Evolutionary conservation across 768 basidiomycete species (phyloP).

Genomic region (Kwoniella europaea): DNA sequence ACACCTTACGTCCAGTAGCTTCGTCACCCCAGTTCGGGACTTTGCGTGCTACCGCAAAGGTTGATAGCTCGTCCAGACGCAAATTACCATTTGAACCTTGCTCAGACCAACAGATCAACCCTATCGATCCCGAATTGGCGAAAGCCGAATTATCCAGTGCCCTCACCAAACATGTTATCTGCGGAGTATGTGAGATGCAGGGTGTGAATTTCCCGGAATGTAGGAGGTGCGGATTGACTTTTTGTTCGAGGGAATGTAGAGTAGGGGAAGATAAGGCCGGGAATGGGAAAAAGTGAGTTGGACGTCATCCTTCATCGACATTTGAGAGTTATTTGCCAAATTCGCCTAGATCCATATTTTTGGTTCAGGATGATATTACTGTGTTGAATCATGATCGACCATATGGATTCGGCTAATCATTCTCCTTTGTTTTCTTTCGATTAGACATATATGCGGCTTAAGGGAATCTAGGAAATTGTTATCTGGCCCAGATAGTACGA

Average conservation of each 20-base stretch:
- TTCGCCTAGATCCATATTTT: not conserved
- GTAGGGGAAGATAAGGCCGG: slow-evolving; percentile 43
- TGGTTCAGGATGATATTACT: too few species aligned
- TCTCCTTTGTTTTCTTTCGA: not conserved
- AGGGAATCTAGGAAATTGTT: slow-evolving; percentile 39
- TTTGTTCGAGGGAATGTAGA: slow-evolving; percentile 50
- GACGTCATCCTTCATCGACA: not conserved
- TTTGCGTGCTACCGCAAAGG: not conserved
- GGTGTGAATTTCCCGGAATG: slow-evolving; percentile 54
- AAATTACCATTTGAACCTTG: slow-evolving; percentile 24
- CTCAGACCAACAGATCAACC: slow-evolving; percentile 19
- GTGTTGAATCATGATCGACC: too few species aligned
- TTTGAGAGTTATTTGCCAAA: not conserved
- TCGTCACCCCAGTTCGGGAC: slow-evolving; percentile 26
- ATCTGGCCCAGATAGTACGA: slow-evolving; percentile 2
- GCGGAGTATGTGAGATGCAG: slow-evolving; percentile 41
- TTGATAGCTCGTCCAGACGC: slow-evolving; percentile 9
- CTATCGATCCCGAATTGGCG: slow-evolving; percentile 44
- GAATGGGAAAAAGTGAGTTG: slow-evolving; percentile 48
- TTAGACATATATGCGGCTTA: slow-evolving; percentile 43
- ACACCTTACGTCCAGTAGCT: slow-evolving; percentile 28
- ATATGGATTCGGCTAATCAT: not conserved
- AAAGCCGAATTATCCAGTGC: slow-evolving; percentile 46
- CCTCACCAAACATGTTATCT: slow-evolving; percentile 45
- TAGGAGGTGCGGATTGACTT: slow-evolving; percentile 48